Evolutionary conservation across 2,329 filamentous ascomycete species (phyloP).

Genomic region (Aspergillus sp.): DNA sequence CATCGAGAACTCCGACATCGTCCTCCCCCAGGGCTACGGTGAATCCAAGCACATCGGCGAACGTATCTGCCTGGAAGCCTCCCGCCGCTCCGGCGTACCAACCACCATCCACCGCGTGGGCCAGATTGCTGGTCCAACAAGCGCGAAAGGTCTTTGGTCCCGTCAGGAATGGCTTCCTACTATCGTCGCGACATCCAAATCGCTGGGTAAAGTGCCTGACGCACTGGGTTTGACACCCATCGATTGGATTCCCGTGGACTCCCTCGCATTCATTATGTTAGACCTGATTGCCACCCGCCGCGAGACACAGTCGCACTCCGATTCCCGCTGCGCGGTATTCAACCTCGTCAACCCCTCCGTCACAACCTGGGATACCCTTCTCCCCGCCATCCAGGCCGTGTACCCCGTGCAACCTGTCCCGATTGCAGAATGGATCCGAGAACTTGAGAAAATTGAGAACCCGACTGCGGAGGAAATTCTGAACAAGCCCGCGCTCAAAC

Average conservation of each 20-base stretch:
- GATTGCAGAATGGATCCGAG: conserved; percentile 41
- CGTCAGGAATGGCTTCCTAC: conserved; percentile 39
- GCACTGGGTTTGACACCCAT: conserved; percentile 40
- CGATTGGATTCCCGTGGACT: conserved; percentile 39
- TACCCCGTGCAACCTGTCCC: conserved; percentile 37
- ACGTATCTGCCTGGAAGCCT: conserved; percentile 35
- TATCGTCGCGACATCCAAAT: conserved; percentile 47
- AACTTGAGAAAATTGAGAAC: conserved; percentile 37
- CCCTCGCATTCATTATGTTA: conserved; percentile 38
- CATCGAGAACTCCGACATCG: conserved; percentile 11
- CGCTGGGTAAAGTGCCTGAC: conserved; percentile 43
- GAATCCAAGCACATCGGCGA: conserved; percentile 36
- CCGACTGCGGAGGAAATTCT: conserved; percentile 31
- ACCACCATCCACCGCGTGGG: conserved; percentile 25
- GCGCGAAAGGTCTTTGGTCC: conserved; percentile 48
- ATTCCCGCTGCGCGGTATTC: conserved; percentile 25
- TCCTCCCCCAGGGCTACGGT: conserved; percentile 31
- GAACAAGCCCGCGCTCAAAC: conserved; percentile 45
- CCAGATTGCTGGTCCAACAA: conserved; percentile 27
- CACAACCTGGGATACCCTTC: conserved; percentile 37
- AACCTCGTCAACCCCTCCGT: conserved; percentile 44
- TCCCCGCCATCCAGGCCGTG: conserved; percentile 34
- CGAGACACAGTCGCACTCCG: conserved; percentile 11
- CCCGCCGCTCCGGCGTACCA: conserved; percentile 13
- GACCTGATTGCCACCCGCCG: conserved; percentile 35